Evolutionary conservation across 169 alveolate species (phyloP).

Genomic region (Cryptosporidium ryanae): DNA sequence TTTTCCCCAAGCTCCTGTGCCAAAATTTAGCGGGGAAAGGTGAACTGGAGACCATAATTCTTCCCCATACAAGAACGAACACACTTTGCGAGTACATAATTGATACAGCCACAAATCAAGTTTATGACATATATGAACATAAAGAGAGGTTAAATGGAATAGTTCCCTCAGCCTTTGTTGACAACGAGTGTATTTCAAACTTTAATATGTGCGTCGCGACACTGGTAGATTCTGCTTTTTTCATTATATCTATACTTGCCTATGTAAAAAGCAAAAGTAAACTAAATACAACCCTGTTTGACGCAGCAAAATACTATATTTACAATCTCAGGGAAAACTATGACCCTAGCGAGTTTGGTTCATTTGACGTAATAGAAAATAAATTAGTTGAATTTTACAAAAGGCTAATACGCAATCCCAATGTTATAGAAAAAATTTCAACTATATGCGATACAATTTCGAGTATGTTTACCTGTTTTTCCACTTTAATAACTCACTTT

Average conservation of each 20-base stretch:
- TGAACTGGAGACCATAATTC: neutral
- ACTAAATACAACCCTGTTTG: conserved; percentile 6
- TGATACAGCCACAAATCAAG: conserved; percentile 2
- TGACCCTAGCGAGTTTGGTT: conserved; percentile 2
- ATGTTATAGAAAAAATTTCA: conserved; percentile 41
- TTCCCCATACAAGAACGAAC: conserved; percentile 40
- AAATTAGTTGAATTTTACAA: neutral
- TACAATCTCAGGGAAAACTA: conserved; percentile 8
- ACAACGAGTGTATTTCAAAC: conserved; percentile 41
- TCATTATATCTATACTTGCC: conserved; percentile 20
- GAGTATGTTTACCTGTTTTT: conserved; percentile 13
- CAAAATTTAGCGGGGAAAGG: neutral
- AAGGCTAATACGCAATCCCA: neutral
- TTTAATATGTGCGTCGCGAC: conserved; percentile 38
- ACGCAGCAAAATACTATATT: conserved; percentile 7
- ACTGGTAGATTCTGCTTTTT: conserved; percentile 22
- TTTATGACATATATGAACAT: conserved; percentile 34
- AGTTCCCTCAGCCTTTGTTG: conserved; percentile 48
- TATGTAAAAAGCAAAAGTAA: conserved; percentile 28
- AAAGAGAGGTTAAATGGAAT: conserved; percentile 37
- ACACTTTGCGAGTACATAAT: conserved; percentile 31
- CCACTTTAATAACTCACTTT: neutral
- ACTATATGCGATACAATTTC: conserved; percentile 32
- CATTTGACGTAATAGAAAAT: neutral
- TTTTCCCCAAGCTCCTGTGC: conserved; percentile 9